A percentile compares a stretch with the other conserved stretches of the same genome.
Evolutionary conservation across 1,284 basidiomycete species (phyloP).

Genomic region (Psilocybe mexicana): DNA sequence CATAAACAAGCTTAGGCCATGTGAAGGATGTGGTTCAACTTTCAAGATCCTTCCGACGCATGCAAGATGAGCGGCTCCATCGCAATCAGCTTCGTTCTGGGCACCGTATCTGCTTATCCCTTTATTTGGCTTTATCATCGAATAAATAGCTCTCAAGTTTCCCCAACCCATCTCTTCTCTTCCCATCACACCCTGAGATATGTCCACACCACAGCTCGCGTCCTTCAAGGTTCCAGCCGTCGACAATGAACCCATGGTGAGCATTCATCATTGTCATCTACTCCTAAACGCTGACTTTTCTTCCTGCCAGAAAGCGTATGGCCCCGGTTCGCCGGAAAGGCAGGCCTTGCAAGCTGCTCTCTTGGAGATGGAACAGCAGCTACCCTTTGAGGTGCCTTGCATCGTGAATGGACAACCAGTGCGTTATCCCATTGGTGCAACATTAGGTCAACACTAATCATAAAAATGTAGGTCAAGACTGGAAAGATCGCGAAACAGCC

Average conservation of each 20-base stretch:
- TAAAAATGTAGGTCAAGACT: slow-evolving; percentile 69
- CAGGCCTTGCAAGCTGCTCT: slow-evolving; percentile 76
- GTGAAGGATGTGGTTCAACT: not conserved
- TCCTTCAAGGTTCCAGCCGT: slow-evolving; percentile 80
- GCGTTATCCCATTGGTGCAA: slow-evolving; percentile 28
- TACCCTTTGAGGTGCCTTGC: slow-evolving; percentile 91
- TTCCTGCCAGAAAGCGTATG: slow-evolving; percentile 57
- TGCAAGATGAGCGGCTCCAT: slow-evolving; percentile 5
- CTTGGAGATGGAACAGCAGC: slow-evolving; percentile 76
- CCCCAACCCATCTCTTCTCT: slow-evolving; percentile 1
- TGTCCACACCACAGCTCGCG: slow-evolving; percentile 74
- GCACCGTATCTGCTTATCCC: slow-evolving; percentile 4
- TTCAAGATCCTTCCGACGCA: slow-evolving; percentile 17
- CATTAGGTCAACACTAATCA: not conserved
- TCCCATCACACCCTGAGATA: slow-evolving; percentile 28
- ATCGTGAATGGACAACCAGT: slow-evolving; percentile 91
- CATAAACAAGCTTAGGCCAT: not conserved
- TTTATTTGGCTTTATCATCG: not conserved
- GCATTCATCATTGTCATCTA: slow-evolving; percentile 20
- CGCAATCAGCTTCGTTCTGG: slow-evolving; percentile 4
- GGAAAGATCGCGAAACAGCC: slow-evolving; percentile 79
- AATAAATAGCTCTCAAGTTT: slow-evolving; percentile 7
- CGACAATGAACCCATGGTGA: slow-evolving; percentile 92
- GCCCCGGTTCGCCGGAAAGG: slow-evolving; percentile 80
- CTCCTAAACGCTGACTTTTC: not conserved